These are phyloP conservation scores for Melampsora americana DNA, from an alignment of 1,284 basidiomycete species.

Conservation along the genomic window DNA sequence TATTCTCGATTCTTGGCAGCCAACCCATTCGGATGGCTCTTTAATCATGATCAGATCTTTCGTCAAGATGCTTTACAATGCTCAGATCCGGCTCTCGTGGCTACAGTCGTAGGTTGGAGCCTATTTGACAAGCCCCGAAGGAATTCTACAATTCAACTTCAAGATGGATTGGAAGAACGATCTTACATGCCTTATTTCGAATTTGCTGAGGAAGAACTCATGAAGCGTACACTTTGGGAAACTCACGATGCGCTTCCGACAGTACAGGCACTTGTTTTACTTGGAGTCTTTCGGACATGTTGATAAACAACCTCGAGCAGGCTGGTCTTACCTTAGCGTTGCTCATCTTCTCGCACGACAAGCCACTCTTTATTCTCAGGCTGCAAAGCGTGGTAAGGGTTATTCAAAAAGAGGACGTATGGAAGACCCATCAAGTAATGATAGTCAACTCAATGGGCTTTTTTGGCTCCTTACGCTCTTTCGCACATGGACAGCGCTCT, in stretches of 20 bases:
- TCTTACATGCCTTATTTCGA: slow-evolving; percentile 40
- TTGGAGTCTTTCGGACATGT: slow-evolving; percentile 36
- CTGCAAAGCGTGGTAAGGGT: slow-evolving; percentile 13
- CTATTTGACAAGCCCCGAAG: slow-evolving; percentile 15
- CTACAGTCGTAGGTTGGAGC: slow-evolving; percentile 32
- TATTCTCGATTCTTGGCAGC: slow-evolving; percentile 27
- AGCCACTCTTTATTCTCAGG: slow-evolving; percentile 3
- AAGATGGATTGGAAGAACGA: neutral
- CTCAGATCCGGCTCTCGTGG: slow-evolving; percentile 15
- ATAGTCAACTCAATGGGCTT: slow-evolving; percentile 25
- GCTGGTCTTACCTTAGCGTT: slow-evolving; percentile 33
- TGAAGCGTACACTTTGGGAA: slow-evolving; percentile 19
- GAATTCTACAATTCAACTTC: neutral
- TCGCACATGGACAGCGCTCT: neutral
- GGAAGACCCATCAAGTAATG: neutral
- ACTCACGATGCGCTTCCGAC: slow-evolving; percentile 12
- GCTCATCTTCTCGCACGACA: slow-evolving; percentile 33
- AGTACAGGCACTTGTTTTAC: slow-evolving; percentile 30
- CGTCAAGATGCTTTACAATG: slow-evolving; percentile 4
- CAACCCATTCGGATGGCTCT: slow-evolving; percentile 31
- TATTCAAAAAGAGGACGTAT: neutral
- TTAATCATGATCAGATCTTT: slow-evolving; percentile 8
- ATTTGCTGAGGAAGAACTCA: slow-evolving; percentile 37
- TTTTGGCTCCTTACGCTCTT: slow-evolving; percentile 30
- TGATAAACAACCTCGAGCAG: slow-evolving; percentile 35